phyloP scores from a whole-genome alignment of 2,329 filamentous ascomycete species.

The Phyllosticta paracitricarpa region DNA sequence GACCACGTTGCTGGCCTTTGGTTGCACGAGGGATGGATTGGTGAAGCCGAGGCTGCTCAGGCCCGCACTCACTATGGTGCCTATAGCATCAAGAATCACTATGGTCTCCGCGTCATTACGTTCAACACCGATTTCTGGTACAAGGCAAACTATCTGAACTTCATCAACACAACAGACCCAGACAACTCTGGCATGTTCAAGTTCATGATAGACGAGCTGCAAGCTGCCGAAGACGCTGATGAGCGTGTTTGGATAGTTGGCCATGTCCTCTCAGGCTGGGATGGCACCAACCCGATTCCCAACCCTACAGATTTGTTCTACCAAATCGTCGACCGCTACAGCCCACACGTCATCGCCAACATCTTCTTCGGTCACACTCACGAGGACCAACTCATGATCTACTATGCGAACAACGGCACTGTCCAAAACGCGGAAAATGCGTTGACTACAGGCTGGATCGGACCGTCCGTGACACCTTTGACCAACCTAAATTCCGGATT shows the following conservation, averaged over 20 bases:
- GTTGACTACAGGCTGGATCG: constrained; percentile 42
- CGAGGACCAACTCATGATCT: constrained; percentile 45
- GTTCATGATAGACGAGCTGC: constrained; percentile 43
- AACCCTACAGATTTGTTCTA: constrained; percentile 47
- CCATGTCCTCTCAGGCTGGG: constrained; percentile 47
- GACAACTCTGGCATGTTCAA: constrained; percentile 40
- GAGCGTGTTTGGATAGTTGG: constrained; percentile 47
- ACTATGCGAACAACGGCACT: constrained; percentile 45
- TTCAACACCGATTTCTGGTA: constrained; percentile 45
- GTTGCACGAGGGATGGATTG: constrained; percentile 48
- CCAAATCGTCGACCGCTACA: constrained; percentile 45
- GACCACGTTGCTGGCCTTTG: constrained; percentile 46
- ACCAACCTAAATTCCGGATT: constrained; percentile 46
- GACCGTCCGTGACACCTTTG: constrained; percentile 42
- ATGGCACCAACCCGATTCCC: constrained; percentile 43
- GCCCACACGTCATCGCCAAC: constrained; percentile 45
- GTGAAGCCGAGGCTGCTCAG: constrained; percentile 33
- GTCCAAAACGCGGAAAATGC: constrained; percentile 32
- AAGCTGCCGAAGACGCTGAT: constrained; percentile 41
- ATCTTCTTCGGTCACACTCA: constrained; percentile 48
- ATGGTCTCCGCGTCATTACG: constrained; percentile 43
- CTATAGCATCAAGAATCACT: constrained; percentile 45
- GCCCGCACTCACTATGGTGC: constrained; percentile 46
- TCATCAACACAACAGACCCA: constrained; percentile 43
- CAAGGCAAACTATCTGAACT: constrained; percentile 36